Base-by-base conservation (phyloP, 2,329 filamentous ascomycete genomes). In the Neoscytalidium dimidiatum region DNA sequence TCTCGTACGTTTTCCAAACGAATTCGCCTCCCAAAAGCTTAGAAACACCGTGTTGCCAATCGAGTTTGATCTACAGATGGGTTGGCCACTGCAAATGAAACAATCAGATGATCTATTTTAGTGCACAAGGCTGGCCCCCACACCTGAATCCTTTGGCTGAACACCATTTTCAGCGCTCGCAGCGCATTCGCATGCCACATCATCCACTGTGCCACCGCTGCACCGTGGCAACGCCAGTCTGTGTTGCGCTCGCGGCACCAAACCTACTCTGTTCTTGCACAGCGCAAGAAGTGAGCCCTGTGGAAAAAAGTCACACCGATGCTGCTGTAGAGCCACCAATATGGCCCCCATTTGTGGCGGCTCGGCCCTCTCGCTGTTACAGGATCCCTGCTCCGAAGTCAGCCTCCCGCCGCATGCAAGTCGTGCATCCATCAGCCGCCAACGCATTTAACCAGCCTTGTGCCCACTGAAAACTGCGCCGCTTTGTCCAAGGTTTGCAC, bases 311-410 rank as follows among this genome's bases (percentile, higher is more conserved):
- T 23, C 14, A 21, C 23, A n/a, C 13, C 23, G 8, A 35, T 4
- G 17, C 35, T 14, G 17, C 3, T 23, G 53, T 35, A 57, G 53
- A 57, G 53, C 53, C 51, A 43, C 53, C 53, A 43, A 43, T 3
- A 29, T 13, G 35, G 53, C 53, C 53, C 53, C 53, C 35, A 43
- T 26, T 9, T 35, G 53, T 57, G 53, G 53, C 29, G 53, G 53
- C 53, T 43, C 35, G 53, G 53, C 17, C 23, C 17, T 57, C 13
- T 4, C 23, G 5, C 53, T 57, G 14, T 31, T 44, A 35, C 35
- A 17, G 23, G 35, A 29, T 43, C 53, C 53, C 35, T 23, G 51
- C 31, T 21, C 31, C 31, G 33, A 28, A 26, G 33, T 19, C 35
- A 57, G 53, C 33, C 17, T 38, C 21, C 14, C 53, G 35, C 35